phyloP scores from a whole-genome alignment of 1,139 yeast species.

The Wickerhamiella infanticola region DNA sequence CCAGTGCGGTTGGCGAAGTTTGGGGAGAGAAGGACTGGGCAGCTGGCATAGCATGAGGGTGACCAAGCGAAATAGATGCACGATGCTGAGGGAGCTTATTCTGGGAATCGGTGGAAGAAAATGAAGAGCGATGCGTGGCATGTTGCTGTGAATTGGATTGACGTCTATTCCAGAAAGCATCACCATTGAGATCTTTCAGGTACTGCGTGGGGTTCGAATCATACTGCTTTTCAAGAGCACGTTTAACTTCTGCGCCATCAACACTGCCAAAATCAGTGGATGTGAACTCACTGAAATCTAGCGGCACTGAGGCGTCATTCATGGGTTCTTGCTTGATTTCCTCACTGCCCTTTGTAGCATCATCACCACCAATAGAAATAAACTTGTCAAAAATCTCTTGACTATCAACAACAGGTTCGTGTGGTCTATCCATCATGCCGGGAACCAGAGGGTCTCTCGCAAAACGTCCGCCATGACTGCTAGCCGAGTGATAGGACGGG shows the following conservation, averaged over 20 bases:
- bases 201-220: neutral
- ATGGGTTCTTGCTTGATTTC: neutral
- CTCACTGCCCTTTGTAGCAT: neutral
- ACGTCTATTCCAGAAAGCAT: neutral
- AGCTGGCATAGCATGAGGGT: neutral
- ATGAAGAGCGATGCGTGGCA: neutral
- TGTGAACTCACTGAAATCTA: neutral
- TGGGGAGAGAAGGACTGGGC: neutral
- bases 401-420: neutral
- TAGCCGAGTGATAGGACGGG: neutral
- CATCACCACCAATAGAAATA: constrained; percentile 1
- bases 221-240: neutral
- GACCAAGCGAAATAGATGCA: neutral
- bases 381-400: constrained; percentile 1
- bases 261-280: neutral
- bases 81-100: neutral
- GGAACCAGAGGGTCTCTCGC: constrained; percentile 1
- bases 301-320: neutral
- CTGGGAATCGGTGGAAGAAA: neutral
- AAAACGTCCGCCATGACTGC: neutral
- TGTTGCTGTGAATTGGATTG: neutral
- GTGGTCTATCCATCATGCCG: neutral
- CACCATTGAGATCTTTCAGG: neutral
- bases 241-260: neutral
- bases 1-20: neutral